A percentile compares a stretch with the other conserved stretches of the same genome.
Evolutionary conservation across 176 grass and related monocot genomes (phyloP).

Genomic region (Leersia perrieri): DNA sequence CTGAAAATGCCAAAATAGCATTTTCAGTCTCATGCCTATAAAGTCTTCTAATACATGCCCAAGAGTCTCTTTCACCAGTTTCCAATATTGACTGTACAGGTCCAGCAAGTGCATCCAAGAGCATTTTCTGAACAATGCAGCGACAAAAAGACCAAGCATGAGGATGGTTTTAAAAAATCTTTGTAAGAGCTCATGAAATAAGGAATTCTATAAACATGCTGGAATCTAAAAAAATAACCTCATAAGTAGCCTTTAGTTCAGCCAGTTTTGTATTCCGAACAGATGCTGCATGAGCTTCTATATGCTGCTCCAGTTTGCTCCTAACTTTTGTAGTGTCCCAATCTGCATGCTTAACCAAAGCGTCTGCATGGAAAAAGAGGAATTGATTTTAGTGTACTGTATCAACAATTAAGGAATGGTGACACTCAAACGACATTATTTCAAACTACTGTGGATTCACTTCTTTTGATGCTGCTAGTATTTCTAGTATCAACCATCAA

Average conservation of each 20-base stretch:
- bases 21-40: slow-evolving; percentile 61
- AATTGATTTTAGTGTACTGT: background rate
- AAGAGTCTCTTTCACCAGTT: slow-evolving; percentile 51
- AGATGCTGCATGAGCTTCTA: slow-evolving; percentile 56
- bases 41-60: slow-evolving; percentile 68
- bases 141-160: slow-evolving; percentile 7
- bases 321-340: slow-evolving; percentile 64
- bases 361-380: slow-evolving; percentile 44
- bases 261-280: slow-evolving; percentile 49
- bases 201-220: background rate
- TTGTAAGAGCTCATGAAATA: background rate
- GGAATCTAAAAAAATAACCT: slow-evolving; percentile 49
- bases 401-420: background rate
- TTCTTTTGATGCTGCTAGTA: background rate
- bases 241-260: slow-evolving; percentile 61
- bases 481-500: background rate
- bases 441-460: background rate
- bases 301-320: slow-evolving; percentile 57
- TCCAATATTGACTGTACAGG: slow-evolving; percentile 73
- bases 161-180: background rate
- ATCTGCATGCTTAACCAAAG: slow-evolving; percentile 47
- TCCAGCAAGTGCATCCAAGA: slow-evolving; percentile 62
- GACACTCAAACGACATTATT: background rate
- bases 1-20: slow-evolving; percentile 37
- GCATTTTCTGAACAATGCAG: slow-evolving; percentile 46